Evolutionary conservation across 108 stramenopile species (phyloP), one percentile per base, ranked within the genome.

Genomic region (Ochromonas danica): DNA sequence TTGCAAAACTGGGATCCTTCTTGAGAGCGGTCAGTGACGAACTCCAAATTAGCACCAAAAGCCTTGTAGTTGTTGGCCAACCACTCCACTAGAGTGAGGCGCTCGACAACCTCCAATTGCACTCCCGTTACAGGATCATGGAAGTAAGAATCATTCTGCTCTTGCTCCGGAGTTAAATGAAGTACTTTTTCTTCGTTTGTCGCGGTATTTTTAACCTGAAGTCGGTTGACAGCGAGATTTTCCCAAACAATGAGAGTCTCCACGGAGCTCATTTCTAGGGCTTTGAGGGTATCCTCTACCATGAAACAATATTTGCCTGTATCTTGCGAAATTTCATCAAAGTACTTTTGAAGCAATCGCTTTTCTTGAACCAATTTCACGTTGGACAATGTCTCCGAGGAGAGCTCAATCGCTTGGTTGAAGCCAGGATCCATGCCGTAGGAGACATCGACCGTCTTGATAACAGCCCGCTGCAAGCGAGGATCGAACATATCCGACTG

Each of bases 301-400:
- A 96, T 96, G 87, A 97, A 99, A 88, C 98, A 99, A 84, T 94
- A 97, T 79, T 93, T 94, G 61, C 98, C 98, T 1, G 96, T 99
- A 84, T 99, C 98, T 86, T 92, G 94, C 71, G 90, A 88, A 62
- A 99, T 99, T 85, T 99, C 96, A 83, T 99, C 98, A 89, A 99
- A 97, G 86, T 95, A 99, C 61, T 88, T 88, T 83, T 96, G 95
- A 43, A 99, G 85, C 40, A 99, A 80, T 78, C 93, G 93, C 93
- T 99, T 99, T 89, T 99, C 98, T 89, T 96, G 93, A 86, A 99
- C 93, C 60, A 99, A 83, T 87, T 99, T 99, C 81, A 99, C 98
- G 71, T 92, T 90, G n/a, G 93, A 89, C 36, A 99, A 81, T 28
- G 97, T 88, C 78, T 99, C 98, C 10, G 94, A 92, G 62, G 90